Evolutionary conservation across 352 stramenopile species (phyloP).

Genomic region (Pythium aristosporum): DNA sequence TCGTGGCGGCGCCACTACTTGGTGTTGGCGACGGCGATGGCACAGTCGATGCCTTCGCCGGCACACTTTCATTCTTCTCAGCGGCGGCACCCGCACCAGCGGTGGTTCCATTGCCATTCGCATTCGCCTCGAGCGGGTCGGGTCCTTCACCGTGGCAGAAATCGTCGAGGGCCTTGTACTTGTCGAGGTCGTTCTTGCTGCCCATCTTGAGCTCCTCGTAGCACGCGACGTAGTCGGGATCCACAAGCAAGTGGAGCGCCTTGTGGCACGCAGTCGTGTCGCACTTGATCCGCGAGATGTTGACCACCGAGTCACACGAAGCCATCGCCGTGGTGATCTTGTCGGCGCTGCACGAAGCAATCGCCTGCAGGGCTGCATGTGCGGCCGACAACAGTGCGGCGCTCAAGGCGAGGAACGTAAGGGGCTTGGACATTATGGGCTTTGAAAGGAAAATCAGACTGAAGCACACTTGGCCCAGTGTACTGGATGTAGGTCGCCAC

Average conservation of each 20-base stretch:
- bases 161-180: slow-evolving; percentile 43
- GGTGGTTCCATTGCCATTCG: slow-evolving; percentile 7
- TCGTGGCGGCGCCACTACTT: neutral
- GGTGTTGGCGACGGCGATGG: slow-evolving; percentile 6
- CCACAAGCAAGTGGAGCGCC: slow-evolving; percentile 38
- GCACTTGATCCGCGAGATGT: slow-evolving; percentile 47
- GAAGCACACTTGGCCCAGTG: too few species aligned
- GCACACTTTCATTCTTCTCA: slow-evolving; percentile 1
- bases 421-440: slow-evolving; percentile 1
- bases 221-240: slow-evolving; percentile 37
- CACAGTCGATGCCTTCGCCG: slow-evolving; percentile 3
- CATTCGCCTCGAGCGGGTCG: slow-evolving; percentile 34
- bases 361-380: neutral
- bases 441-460: slow-evolving; percentile 6
- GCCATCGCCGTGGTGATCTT: slow-evolving; percentile 26
- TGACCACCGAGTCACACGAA: slow-evolving; percentile 40
- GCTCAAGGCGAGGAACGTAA: neutral
- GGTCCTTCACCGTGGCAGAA: slow-evolving; percentile 44
- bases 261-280: slow-evolving; percentile 37
- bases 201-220: slow-evolving; percentile 39
- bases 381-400: neutral
- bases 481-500: too few species aligned
- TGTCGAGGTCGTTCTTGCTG: slow-evolving; percentile 32
- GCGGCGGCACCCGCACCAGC: neutral
- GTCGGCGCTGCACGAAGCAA: slow-evolving; percentile 18